Conservation (phyloP, 768 basidiomycete species). For the Ephemerocybe angulata region DNA sequence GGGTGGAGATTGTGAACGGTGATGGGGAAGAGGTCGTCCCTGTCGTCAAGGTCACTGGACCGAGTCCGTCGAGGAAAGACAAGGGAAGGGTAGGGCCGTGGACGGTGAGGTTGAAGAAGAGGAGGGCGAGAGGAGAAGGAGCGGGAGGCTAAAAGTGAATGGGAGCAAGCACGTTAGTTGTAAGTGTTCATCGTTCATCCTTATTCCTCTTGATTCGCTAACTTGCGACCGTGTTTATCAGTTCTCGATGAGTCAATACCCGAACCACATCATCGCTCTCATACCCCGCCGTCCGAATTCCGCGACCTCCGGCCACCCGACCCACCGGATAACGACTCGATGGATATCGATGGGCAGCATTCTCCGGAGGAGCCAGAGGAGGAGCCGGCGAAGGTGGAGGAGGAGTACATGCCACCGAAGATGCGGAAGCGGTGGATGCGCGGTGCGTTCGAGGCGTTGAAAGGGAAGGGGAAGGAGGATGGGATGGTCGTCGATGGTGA, state of each 20-base stretch:
- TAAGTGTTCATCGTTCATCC: not conserved
- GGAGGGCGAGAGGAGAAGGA: constrained; percentile 2
- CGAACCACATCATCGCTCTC: not conserved
- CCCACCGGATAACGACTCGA: constrained; percentile 13
- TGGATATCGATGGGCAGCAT: constrained; percentile 7
- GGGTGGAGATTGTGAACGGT: not conserved
- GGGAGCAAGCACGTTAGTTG: not conserved
- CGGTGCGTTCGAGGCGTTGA: constrained; percentile 2
- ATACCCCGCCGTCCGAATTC: constrained; percentile 4
- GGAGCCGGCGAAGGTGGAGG: constrained; percentile 4
- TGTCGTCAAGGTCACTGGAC: not conserved
- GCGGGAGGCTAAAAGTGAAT: not conserved
- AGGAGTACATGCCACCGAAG: constrained; percentile 55
- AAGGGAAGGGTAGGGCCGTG: constrained; percentile 17
- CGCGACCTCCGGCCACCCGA: constrained; percentile 14
- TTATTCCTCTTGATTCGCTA: not conserved
- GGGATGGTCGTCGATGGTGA: not conserved
- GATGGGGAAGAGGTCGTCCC: not conserved
- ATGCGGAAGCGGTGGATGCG: constrained; percentile 55
- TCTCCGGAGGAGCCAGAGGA: not conserved
- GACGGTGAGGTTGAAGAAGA: constrained; percentile 9
- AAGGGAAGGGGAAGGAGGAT: not conserved
- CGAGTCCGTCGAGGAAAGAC: constrained; percentile 1
- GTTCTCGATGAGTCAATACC: not conserved
- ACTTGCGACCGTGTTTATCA: not conserved